Evolutionary conservation across 371 early-diverging fungal genomes (phyloP), one percentile per base, ranked within the genome.

Genomic region (Haplosporangium sp.): DNA sequence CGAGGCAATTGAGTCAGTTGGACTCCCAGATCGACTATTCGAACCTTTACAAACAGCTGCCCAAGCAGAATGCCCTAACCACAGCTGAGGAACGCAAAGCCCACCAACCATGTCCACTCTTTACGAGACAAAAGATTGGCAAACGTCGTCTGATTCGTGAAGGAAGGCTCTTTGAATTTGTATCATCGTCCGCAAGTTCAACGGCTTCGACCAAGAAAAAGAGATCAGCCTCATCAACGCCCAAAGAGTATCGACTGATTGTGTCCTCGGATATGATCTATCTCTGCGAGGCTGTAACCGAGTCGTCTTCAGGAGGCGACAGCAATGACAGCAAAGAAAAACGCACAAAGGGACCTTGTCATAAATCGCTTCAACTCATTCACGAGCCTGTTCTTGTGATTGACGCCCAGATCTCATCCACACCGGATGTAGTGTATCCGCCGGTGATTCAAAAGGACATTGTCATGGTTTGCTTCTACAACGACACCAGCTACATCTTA

Each of bases 381-480:
- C 79, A 77, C 48, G 79, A 71, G 23, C 72, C 79, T 1, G 72
- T 77, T 6, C 40, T 56, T 0, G 68, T 77, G 21, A 67, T 60
- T 1, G 79, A 77, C 51, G 56, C 68, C 5, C 79, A 77, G 64
- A 77, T 77, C 50, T 67, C 79, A 3, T 77, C 72, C 1, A 71
- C 79, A 0, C 79, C 72, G 0, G 79, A 77, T 51, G 42, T 71
- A 9, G 50, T 58, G n/a, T 55, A 70, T 16, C 74, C 74, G 1
- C 74, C 60, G 23, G 23, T 61, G 13, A 47, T 60, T 16, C 67
- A 71, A 20, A 59, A 71, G 51, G 64, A 72, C 46, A 60, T 77
- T 53, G 79, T 72, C 23, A 77, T 77, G 68, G 60, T 77, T 20
- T 71, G 68, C 36, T 77, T 77, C 61, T 71, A 64, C 36, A 77